phyloP scores from a whole-genome alignment of 1,284 basidiomycete species.

The Tylopilus sp. region DNA sequence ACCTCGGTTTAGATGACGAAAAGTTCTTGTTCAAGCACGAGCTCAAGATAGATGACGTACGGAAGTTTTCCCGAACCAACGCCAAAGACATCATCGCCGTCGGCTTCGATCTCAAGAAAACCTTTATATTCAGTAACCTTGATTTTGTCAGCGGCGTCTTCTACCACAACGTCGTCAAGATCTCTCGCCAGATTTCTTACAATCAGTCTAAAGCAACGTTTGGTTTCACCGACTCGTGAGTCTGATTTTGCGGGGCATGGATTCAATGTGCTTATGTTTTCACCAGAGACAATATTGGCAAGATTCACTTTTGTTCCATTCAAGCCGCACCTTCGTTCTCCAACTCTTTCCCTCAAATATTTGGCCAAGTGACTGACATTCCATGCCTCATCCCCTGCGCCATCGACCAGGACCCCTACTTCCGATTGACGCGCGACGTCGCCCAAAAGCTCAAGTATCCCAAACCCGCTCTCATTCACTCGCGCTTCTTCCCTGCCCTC shows the following conservation, averaged over 20 bases:
- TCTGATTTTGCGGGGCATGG: constrained; percentile 19
- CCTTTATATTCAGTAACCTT: constrained; percentile 97
- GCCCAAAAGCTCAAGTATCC: constrained; percentile 95
- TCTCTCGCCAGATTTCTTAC: constrained; percentile 93
- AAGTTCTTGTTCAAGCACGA: constrained; percentile 99
- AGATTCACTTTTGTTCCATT: constrained; percentile 97
- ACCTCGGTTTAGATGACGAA: constrained; percentile 83
- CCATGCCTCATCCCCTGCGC: constrained; percentile 98
- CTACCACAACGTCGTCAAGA: constrained; percentile 95
- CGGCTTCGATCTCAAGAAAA: constrained; percentile 93
- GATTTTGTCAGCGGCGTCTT: constrained; percentile 93
- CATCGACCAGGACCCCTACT: constrained; percentile 98
- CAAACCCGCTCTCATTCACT: constrained; percentile 93
- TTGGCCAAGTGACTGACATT: constrained; percentile 86
- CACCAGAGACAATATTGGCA: constrained; percentile 96
- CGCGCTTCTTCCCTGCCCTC: constrained; percentile 98
- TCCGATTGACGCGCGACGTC: constrained; percentile 97
- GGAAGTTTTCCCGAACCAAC: constrained; percentile 88
- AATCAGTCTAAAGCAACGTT: constrained; percentile 97
- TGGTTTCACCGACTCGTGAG: constrained; percentile 95
- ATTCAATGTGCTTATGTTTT: background rate
- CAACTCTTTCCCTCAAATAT: constrained; percentile 99
- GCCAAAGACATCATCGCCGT: constrained; percentile 97
- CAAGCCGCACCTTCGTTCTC: constrained; percentile 98
- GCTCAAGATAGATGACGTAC: constrained; percentile 91